These are phyloP conservation scores for Diversispora eburnea DNA, from an alignment of 192 early-diverging fungal species.

Conservation along the genomic window DNA sequence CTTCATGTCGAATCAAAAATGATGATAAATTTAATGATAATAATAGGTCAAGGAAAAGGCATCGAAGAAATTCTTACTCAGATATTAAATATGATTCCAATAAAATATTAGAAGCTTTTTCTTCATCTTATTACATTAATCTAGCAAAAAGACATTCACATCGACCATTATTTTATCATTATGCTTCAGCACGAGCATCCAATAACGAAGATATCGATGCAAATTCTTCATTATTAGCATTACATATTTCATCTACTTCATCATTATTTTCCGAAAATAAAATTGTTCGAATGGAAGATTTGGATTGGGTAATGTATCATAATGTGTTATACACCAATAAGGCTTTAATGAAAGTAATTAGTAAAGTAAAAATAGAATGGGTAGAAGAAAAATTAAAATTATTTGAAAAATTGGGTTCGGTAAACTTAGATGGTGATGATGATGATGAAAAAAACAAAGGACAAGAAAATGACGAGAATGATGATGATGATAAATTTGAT, in stretches of 20 bases:
- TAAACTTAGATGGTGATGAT: neutral
- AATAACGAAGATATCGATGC: constrained; percentile 52
- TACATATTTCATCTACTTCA: constrained; percentile 87
- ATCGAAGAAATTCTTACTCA: constrained; percentile 42
- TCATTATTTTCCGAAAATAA: constrained; percentile 78
- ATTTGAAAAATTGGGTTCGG: constrained; percentile 1
- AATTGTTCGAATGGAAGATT: constrained; percentile 42
- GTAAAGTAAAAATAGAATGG: constrained; percentile 85
- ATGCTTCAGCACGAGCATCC: constrained; percentile 40
- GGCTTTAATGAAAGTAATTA: constrained; percentile 95
- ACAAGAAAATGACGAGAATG: neutral
- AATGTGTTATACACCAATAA: constrained; percentile 90
- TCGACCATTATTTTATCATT: constrained; percentile 55
- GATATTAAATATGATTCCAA: neutral
- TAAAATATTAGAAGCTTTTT: constrained; percentile 79
- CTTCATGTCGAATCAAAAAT: constrained; percentile 18
- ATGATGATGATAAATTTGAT: neutral
- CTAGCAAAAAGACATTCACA: constrained; percentile 87
- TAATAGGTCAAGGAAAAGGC: constrained; percentile 62
- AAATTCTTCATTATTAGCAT: constrained; percentile 86
- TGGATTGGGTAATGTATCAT: constrained; percentile 95
- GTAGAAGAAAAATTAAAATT: constrained; percentile 68
- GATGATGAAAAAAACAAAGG: constrained; percentile 9
- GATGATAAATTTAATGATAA: constrained; percentile 1
- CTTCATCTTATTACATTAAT: constrained; percentile 89